Evolutionary conservation across 441 rosid genomes (phyloP).

Genomic region (Croton setiger): DNA sequence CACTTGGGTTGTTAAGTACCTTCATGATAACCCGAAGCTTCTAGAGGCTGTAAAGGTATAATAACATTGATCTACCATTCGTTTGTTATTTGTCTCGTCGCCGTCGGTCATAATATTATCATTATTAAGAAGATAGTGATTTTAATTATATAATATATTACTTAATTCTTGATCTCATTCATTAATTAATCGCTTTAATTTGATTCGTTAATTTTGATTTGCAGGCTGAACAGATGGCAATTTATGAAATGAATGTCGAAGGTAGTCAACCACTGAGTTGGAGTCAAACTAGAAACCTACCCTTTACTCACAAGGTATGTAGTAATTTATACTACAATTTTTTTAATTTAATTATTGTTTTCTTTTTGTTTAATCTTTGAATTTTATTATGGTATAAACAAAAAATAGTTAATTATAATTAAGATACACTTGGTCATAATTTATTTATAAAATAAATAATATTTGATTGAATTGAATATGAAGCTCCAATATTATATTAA

Average conservation of each 20-base stretch:
- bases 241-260: conserved; percentile 32
- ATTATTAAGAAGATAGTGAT: neutral
- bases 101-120: too few relatives aligned
- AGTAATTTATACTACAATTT: neutral
- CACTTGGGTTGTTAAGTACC: conserved; percentile 74
- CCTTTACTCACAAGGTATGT: conserved; percentile 44
- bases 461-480: too few relatives aligned
- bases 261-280: conserved; percentile 35
- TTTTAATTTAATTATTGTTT: too few relatives aligned
- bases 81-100: conserved; percentile 11
- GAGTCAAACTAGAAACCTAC: conserved; percentile 63
- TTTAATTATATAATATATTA: too few relatives aligned
- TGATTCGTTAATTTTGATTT: conserved; percentile 6
- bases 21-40: conserved; percentile 60
- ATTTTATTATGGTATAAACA: too few relatives aligned
- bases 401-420: neutral
- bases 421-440: too few relatives aligned
- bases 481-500: too few relatives aligned
- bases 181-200: conserved; percentile 1
- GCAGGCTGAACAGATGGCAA: conserved; percentile 56
- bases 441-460: too few relatives aligned
- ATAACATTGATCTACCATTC: neutral
- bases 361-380: too few relatives aligned
- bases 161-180: neutral
- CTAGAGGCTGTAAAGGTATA: conserved; percentile 68